These are phyloP conservation scores for Fraxinus dipetala DNA, from an alignment of 305 asterid species.

Conservation along the genomic window DNA sequence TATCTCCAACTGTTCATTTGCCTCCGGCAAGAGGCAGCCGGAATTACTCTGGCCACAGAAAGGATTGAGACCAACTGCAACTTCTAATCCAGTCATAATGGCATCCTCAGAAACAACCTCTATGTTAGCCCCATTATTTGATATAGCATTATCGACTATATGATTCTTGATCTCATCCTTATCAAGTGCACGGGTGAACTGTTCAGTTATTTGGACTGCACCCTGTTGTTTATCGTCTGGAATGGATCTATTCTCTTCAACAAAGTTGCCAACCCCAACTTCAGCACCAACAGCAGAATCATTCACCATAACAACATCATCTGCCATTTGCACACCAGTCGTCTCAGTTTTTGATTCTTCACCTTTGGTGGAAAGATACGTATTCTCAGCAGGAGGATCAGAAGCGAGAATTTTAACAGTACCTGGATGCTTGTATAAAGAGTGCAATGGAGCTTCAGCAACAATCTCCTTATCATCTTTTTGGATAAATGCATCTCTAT, in stretches of 20 bases:
- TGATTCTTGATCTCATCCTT: constrained; percentile 19
- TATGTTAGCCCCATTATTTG: constrained; percentile 19
- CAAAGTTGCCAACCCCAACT: constrained; percentile 19
- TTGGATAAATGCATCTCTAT: constrained; percentile 28
- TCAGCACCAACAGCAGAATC: constrained; percentile 25
- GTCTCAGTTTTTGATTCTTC: constrained; percentile 23
- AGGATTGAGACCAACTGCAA: constrained; percentile 17
- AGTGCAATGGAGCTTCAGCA: constrained; percentile 25
- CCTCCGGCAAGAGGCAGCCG: constrained; percentile 24
- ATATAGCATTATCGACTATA: neutral
- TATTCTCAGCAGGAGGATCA: constrained; percentile 23
- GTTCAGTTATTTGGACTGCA: constrained; percentile 24
- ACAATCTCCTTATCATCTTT: constrained; percentile 18
- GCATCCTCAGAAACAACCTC: constrained; percentile 1
- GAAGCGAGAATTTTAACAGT: constrained; percentile 25
- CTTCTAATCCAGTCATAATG: constrained; percentile 2
- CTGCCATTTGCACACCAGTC: constrained; percentile 15
- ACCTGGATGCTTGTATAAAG: constrained; percentile 22
- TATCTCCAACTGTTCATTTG: constrained; percentile 21
- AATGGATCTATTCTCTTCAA: constrained; percentile 23
- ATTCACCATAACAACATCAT: constrained; percentile 22
- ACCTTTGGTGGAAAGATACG: constrained; percentile 17
- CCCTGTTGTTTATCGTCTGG: constrained; percentile 27
- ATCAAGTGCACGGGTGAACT: constrained; percentile 19
- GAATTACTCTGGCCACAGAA: constrained; percentile 9